Conservation (phyloP, 2,329 filamentous ascomycete species). For the Nigrospora osmanthi region DNA sequence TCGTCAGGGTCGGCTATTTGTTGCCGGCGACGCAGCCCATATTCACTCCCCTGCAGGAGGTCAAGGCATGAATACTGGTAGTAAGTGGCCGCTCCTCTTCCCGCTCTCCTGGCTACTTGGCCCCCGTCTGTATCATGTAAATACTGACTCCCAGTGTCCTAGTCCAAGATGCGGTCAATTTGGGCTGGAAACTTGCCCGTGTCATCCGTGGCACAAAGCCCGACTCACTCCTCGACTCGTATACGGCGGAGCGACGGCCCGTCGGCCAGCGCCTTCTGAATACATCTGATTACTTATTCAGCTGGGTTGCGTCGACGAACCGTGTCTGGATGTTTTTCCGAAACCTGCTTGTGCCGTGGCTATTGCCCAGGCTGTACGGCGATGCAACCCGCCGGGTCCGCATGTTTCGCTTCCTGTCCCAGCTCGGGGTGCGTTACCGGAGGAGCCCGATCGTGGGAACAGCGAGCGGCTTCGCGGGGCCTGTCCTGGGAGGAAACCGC, state of each 20-base stretch:
- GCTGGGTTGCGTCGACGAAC: conserved; percentile 24
- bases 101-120: no score
- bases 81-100: not conserved
- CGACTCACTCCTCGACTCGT: conserved; percentile 35
- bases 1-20: conserved; percentile 38
- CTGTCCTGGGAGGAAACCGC: conserved; percentile 37
- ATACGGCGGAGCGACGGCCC: conserved; percentile 36
- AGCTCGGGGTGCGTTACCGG: conserved; percentile 35
- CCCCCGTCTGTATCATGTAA: no score
- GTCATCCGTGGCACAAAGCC: conserved; percentile 24
- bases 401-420: conserved; percentile 27
- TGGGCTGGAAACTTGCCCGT: conserved; percentile 45
- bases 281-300: conserved; percentile 33
- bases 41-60: conserved; percentile 47
- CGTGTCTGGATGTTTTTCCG: conserved; percentile 26
- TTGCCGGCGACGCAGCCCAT: conserved; percentile 51
- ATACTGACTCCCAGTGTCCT: not conserved
- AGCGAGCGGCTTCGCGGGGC: conserved; percentile 20
- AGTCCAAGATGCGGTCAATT: conserved; percentile 43
- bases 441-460: conserved; percentile 26
- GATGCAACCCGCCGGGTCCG: conserved; percentile 9
- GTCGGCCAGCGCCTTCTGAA: conserved; percentile 34
- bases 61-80: conserved; percentile 50
- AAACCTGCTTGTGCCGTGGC: conserved; percentile 26
- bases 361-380: conserved; percentile 26